Percentiles rank a stretch among this genome's conserved stretches.
These are phyloP conservation scores for Pogostemon cablin DNA, from an alignment of 257 asterid genomes.

Conservation along the genomic window DNA sequence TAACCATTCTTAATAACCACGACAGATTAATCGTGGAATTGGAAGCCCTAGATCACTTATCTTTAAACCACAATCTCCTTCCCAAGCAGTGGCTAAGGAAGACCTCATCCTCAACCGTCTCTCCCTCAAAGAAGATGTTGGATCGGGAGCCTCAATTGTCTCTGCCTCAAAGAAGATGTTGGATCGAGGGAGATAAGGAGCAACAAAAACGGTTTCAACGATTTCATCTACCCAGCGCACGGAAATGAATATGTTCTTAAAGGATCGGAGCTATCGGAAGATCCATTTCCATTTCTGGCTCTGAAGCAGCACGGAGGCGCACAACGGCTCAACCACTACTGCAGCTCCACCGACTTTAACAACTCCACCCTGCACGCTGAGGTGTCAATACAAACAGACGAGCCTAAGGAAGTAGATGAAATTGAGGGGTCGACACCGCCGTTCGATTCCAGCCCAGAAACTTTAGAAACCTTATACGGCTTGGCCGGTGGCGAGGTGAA, in stretches of 20 bases:
- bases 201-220: conserved; percentile 72
- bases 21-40: no score
- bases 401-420: no score
- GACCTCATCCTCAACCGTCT: no score
- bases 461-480: conserved; percentile 44
- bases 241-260: conserved; percentile 81
- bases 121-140: no score
- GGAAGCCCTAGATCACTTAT: no score
- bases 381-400: conserved; percentile 74
- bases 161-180: no score
- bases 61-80: no score
- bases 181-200: no score
- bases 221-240: conserved; percentile 74
- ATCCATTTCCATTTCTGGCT: neutral
- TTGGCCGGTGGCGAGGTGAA: no score
- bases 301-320: conserved; percentile 19
- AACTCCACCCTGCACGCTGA: conserved; percentile 46
- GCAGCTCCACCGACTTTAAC: conserved; percentile 70
- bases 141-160: no score
- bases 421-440: conserved; percentile 68
- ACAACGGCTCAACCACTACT: conserved; percentile 71
- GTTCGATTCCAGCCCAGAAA: conserved; percentile 85
- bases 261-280: conserved; percentile 58
- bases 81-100: no score
- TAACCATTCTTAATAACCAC: no score